These are phyloP conservation scores for Marasmius sp. DNA, from an alignment of 1,284 basidiomycete species.

Conservation along the genomic window DNA sequence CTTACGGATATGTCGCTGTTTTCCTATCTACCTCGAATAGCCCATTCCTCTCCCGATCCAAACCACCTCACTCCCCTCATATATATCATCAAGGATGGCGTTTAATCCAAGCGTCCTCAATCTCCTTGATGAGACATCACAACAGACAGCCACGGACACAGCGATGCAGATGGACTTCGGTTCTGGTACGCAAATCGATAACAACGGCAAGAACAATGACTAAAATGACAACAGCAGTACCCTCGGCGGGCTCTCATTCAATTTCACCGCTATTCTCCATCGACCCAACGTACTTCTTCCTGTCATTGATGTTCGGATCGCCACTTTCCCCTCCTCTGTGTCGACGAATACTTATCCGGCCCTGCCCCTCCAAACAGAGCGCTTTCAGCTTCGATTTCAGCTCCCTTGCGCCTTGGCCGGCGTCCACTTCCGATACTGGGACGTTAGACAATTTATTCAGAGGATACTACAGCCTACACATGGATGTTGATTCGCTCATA, in stretches of 20 bases:
- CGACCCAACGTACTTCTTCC: constrained; percentile 81
- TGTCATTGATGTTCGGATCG: constrained; percentile 57
- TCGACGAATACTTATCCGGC: no score
- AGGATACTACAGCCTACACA: constrained; percentile 42
- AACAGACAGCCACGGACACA: no score
- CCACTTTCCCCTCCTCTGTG: constrained; percentile 24
- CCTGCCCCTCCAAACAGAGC: constrained; percentile 25
- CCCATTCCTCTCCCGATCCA: constrained; percentile 12
- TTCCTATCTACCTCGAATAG: constrained; percentile 17
- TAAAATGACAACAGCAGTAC: constrained; percentile 26
- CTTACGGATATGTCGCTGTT: constrained; percentile 21
- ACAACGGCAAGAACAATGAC: neutral
- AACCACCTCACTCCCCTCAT: constrained; percentile 42
- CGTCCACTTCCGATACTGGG: constrained; percentile 35
- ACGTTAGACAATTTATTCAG: constrained; percentile 63
- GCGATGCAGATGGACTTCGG: constrained; percentile 66
- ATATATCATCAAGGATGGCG: constrained; percentile 61
- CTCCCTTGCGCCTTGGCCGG: constrained; percentile 40
- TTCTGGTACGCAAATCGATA: constrained; percentile 30
- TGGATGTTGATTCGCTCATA: constrained; percentile 47
- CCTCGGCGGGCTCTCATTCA: constrained; percentile 9
- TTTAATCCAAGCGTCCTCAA: constrained; percentile 66
- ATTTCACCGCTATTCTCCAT: constrained; percentile 73
- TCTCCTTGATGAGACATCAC: constrained; percentile 56
- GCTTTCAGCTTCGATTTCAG: constrained; percentile 41